Evolutionary conservation across 306 rosid genomes (phyloP).

Genomic region (Vicia villosa): DNA sequence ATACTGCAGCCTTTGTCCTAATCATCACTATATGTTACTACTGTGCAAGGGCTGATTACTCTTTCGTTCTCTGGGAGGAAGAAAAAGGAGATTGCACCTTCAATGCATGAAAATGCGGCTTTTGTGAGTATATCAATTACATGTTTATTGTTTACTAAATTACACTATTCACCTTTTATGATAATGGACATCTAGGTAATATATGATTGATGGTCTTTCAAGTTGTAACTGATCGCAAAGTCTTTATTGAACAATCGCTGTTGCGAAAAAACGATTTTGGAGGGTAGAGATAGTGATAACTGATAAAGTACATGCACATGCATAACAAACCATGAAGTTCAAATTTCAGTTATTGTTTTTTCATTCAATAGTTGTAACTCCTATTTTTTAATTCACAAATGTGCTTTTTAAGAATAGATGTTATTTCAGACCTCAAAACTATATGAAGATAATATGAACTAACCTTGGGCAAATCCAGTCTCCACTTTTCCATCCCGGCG

Average conservation of each 20-base stretch:
- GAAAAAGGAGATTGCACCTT: too few relatives aligned
- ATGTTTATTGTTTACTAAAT: slow-evolving; percentile 16
- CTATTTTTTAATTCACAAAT: too few relatives aligned
- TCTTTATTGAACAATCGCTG: slow-evolving; percentile 10
- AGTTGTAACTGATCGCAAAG: slow-evolving; percentile 17
- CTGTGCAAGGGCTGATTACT: slow-evolving; percentile 1
- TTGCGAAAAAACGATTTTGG: not conserved
- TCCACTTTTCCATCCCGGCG: slow-evolving; percentile 97
- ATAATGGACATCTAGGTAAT: slow-evolving; percentile 2
- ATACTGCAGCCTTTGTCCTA: not conserved
- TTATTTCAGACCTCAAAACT: slow-evolving; percentile 2
- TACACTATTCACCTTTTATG: slow-evolving; percentile 22
- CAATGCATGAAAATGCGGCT: slow-evolving; percentile 17
- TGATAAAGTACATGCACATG: slow-evolving; percentile 3
- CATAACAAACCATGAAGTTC: not conserved
- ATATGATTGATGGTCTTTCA: slow-evolving; percentile 16
- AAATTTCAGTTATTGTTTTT: not conserved
- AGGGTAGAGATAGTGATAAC: slow-evolving; percentile 4
- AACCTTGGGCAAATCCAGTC: slow-evolving; percentile 93
- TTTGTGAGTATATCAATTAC: slow-evolving; percentile 7
- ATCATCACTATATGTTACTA: slow-evolving; percentile 1
- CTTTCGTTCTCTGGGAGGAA: too few relatives aligned
- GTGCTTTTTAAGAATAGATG: not conserved
- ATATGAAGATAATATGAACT: slow-evolving; percentile 37
- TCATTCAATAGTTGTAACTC: not conserved